Percentiles rank a stretch among this genome's conserved stretches.
phyloP scores from a whole-genome alignment of 495 filamentous ascomycete species.

The Cryomyces antarcticus region DNA sequence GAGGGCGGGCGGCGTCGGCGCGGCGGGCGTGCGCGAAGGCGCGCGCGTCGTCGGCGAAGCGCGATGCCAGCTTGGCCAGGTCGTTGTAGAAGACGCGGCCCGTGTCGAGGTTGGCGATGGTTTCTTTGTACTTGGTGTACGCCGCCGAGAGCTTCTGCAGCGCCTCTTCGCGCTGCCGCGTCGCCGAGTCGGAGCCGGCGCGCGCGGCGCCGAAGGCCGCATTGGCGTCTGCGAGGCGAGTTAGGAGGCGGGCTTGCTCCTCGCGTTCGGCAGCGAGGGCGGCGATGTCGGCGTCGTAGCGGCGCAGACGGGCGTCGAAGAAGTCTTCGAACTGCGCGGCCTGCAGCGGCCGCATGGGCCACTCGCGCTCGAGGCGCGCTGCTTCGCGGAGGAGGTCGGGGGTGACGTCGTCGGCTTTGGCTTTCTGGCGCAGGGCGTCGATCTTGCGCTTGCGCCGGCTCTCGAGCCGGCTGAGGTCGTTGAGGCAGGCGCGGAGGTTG shows the following conservation, averaged over 20 bases:
- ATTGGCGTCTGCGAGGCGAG: slow-evolving; percentile 53
- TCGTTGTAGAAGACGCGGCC: slow-evolving; percentile 96
- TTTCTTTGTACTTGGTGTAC: slow-evolving; percentile 87
- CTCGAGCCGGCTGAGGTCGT: slow-evolving; percentile 66
- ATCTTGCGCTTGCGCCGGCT: slow-evolving; percentile 54
- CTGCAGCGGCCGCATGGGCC: slow-evolving; percentile 63
- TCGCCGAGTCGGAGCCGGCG: slow-evolving; percentile 44
- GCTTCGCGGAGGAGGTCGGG: slow-evolving; percentile 61
- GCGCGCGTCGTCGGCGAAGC: slow-evolving; percentile 58
- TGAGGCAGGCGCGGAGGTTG: slow-evolving; percentile 52
- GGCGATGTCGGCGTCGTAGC: slow-evolving; percentile 60
- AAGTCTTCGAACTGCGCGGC: slow-evolving; percentile 79
- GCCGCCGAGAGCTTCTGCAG: slow-evolving; percentile 81
- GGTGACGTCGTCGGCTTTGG: slow-evolving; percentile 75
- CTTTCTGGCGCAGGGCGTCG: slow-evolving; percentile 54
- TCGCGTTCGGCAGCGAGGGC: slow-evolving; percentile 47
- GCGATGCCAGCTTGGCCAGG: slow-evolving; percentile 59
- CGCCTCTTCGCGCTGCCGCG: slow-evolving; percentile 61
- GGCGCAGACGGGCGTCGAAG: slow-evolving; percentile 58
- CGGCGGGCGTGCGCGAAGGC: slow-evolving; percentile 62
- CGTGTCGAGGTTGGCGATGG: slow-evolving; percentile 70
- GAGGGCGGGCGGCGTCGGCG: slow-evolving; percentile 56
- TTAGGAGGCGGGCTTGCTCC: slow-evolving; percentile 54
- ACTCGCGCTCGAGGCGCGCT: slow-evolving; percentile 64
- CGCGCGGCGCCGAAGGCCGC: slow-evolving; percentile 51